These are phyloP conservation scores for Aspergillus persii DNA, from an alignment of 2,329 filamentous ascomycete genomes.

Conservation along the genomic window DNA sequence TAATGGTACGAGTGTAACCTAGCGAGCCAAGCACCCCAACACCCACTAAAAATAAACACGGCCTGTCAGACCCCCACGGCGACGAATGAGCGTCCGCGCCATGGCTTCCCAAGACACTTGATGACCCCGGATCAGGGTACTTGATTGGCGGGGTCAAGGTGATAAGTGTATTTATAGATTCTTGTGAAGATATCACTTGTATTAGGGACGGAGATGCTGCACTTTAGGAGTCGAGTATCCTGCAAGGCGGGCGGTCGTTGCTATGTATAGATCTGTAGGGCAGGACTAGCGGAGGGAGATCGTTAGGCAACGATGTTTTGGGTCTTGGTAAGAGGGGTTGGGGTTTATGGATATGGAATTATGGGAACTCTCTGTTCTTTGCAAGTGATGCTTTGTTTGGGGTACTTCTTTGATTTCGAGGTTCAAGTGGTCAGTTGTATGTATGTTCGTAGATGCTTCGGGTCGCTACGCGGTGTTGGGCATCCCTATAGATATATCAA, in stretches of 20 bases:
- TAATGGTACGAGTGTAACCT: background rate
- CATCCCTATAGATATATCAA: too few species aligned
- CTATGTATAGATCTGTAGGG: background rate
- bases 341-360: too few species aligned
- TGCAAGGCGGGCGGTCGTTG: background rate
- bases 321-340: background rate
- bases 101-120: background rate
- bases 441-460: too few species aligned
- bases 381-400: too few species aligned
- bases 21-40: background rate
- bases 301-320: background rate
- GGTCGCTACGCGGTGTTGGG: too few species aligned
- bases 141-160: background rate
- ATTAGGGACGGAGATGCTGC: background rate
- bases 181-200: background rate
- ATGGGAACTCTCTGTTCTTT: too few species aligned
- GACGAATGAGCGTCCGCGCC: background rate
- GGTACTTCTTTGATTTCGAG: too few species aligned
- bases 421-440: too few species aligned
- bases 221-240: too few species aligned
- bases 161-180: background rate
- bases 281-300: background rate
- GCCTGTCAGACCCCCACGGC: background rate
- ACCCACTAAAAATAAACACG: slow-evolving; percentile 11
- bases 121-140: background rate